Evolutionary conservation across 352 stramenopile genomes (phyloP).

Genomic region (Blastocystis sp.): DNA sequence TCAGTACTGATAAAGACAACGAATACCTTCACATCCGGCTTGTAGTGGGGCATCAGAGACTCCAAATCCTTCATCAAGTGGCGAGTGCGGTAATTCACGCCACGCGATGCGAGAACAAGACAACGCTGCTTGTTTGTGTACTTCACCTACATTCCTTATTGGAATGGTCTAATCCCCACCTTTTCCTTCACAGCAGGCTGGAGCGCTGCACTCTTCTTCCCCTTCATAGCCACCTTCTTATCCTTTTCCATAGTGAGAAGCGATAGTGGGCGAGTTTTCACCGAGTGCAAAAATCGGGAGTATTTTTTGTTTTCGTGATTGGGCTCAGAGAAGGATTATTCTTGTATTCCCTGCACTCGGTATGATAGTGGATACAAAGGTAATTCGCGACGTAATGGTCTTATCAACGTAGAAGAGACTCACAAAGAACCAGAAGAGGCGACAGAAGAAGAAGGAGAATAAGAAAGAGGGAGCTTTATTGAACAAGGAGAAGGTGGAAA

Average conservation of each 20-base stretch:
- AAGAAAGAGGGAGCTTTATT: conserved; percentile 45
- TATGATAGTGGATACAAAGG: background rate
- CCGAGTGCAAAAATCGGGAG: background rate
- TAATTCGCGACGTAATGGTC: background rate
- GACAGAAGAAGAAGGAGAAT: conserved; percentile 60
- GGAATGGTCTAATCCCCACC: too few relatives aligned
- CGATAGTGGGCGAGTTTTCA: background rate
- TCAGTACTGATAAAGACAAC: conserved; percentile 8
- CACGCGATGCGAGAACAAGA: conserved; percentile 85
- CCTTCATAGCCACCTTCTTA: conserved; percentile 46
- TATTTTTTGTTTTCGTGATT: background rate
- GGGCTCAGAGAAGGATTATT: background rate
- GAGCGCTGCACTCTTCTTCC: background rate
- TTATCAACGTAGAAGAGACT: conserved; percentile 14
- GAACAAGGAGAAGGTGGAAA: conserved; percentile 25
- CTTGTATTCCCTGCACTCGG: background rate
- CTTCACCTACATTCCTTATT: conserved; percentile 32
- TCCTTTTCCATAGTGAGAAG: background rate
- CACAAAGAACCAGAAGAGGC: conserved; percentile 62
- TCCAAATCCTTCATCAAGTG: conserved; percentile 96
- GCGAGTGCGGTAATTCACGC: conserved; percentile 88
- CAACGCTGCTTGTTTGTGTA: conserved; percentile 88
- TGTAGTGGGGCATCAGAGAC: conserved; percentile 94
- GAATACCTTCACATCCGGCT: conserved; percentile 91
- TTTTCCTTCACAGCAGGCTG: too few relatives aligned